Evolutionary conservation across 441 rosid species (phyloP).

Genomic region (Croton setiger): DNA sequence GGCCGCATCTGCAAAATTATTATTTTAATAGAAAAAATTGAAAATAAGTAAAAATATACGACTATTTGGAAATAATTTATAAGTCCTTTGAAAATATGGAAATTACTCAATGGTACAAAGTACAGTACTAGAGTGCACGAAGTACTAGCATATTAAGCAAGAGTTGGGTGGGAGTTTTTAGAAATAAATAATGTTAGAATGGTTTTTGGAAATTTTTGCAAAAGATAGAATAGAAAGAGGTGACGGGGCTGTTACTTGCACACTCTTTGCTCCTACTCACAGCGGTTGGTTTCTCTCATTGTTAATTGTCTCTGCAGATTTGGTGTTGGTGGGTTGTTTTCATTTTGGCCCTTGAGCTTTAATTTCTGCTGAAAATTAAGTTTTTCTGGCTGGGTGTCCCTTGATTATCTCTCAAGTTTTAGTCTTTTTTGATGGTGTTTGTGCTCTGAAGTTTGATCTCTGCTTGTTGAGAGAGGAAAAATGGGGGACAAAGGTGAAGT

Average conservation of each 20-base stretch:
- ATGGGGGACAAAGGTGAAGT: constrained; percentile 73
- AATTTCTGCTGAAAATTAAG: constrained; percentile 12
- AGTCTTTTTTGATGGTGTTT: constrained; percentile 19
- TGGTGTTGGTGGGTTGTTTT: constrained; percentile 30
- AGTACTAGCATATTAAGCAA: not conserved
- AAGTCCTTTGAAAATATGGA: not conserved
- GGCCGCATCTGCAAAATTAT: constrained; percentile 14
- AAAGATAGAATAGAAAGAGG: not conserved
- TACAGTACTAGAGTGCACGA: not conserved
- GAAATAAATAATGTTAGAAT: constrained; percentile 2
- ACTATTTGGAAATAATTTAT: not conserved
- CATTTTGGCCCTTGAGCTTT: constrained; percentile 11
- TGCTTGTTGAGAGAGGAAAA: constrained; percentile 21
- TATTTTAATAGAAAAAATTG: not conserved
- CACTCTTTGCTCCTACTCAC: constrained; percentile 28
- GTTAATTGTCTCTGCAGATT: constrained; percentile 26
- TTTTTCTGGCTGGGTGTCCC: constrained; percentile 21
- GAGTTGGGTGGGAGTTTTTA: constrained; percentile 7
- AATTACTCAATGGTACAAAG: not conserved
- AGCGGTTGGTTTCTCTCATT: constrained; percentile 36
- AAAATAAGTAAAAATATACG: not conserved
- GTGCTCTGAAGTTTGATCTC: constrained; percentile 20
- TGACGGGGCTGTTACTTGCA: constrained; percentile 26
- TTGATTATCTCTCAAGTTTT: not conserved
- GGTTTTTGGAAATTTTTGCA: not conserved